Conservation (phyloP, 805 yeast species). For the Candida incommunis region DNA sequence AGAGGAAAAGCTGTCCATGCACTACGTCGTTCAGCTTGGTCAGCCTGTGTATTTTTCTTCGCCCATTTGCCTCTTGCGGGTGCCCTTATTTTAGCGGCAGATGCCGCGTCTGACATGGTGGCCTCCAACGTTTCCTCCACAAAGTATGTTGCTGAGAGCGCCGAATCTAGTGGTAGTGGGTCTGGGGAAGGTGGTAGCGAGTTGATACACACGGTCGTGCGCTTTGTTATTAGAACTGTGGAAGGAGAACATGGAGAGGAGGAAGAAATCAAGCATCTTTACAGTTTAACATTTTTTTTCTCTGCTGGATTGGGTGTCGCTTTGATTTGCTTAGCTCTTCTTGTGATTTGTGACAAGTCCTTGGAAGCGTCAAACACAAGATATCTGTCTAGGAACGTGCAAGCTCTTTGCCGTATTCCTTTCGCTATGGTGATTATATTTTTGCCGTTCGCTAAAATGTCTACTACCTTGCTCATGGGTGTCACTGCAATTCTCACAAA, state of each 20-base stretch:
- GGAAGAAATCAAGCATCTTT: slow-evolving; percentile 19
- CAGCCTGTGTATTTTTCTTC: slow-evolving; percentile 34
- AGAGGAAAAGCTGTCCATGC: slow-evolving; percentile 37
- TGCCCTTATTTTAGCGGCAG: slow-evolving; percentile 36
- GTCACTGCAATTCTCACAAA: slow-evolving; percentile 25
- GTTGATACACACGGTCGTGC: slow-evolving; percentile 2
- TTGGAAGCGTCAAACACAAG: slow-evolving; percentile 25
- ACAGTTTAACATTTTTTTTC: slow-evolving; percentile 34
- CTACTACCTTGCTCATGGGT: slow-evolving; percentile 29
- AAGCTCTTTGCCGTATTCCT: slow-evolving; percentile 30
- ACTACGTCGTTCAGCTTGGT: slow-evolving; percentile 30
- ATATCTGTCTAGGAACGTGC: slow-evolving; percentile 21
- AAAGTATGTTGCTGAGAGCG: slow-evolving; percentile 1
- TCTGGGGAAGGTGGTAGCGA: slow-evolving; percentile 2
- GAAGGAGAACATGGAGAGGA: slow-evolving; percentile 12
- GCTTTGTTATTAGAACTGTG: neutral
- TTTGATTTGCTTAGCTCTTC: slow-evolving; percentile 23
- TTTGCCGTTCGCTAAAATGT: slow-evolving; percentile 30
- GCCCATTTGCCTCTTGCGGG: slow-evolving; percentile 39
- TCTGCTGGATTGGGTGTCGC: slow-evolving; percentile 40
- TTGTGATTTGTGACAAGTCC: slow-evolving; percentile 33
- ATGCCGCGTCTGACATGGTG: slow-evolving; percentile 39
- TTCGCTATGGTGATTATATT: slow-evolving; percentile 27
- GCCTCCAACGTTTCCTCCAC: slow-evolving; percentile 18
- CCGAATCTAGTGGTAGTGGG: slow-evolving; percentile 7